Evolutionary conservation across 495 filamentous ascomycete species (phyloP).

Genomic region (Letharia columbiana): DNA sequence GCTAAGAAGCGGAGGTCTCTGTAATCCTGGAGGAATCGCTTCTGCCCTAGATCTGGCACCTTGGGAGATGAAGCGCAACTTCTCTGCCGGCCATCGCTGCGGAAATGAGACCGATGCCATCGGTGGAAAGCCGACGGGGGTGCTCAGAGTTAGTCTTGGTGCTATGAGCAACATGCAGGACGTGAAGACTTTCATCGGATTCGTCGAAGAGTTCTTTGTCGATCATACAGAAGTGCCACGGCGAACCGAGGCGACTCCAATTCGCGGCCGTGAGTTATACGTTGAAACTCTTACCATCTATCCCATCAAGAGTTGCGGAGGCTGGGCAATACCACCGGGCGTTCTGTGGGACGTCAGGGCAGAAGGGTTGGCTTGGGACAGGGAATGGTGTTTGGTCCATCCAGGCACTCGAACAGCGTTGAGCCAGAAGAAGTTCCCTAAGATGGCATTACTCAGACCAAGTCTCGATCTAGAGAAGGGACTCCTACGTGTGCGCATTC

Average conservation of each 20-base stretch:
- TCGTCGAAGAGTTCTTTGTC: conserved; percentile 46
- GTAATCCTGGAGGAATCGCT: conserved; percentile 49
- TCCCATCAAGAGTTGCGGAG: conserved; percentile 73
- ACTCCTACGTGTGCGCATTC: conserved; percentile 34
- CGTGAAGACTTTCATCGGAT: conserved; percentile 49
- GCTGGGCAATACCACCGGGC: conserved; percentile 48
- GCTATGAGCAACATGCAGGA: conserved; percentile 61
- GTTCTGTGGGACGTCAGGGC: conserved; percentile 55
- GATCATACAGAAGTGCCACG: conserved; percentile 16
- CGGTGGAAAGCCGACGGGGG: conserved; percentile 49
- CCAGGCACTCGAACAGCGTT: conserved; percentile 61
- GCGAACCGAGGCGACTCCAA: not conserved
- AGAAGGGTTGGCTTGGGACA: conserved; percentile 72
- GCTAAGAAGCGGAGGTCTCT: conserved; percentile 60
- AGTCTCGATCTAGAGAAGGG: conserved; percentile 49
- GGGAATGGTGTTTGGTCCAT: conserved; percentile 79
- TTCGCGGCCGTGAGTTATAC: conserved; percentile 9
- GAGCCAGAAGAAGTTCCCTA: conserved; percentile 63
- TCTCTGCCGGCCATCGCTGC: conserved; percentile 57
- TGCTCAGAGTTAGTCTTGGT: conserved; percentile 59
- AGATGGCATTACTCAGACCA: conserved; percentile 64
- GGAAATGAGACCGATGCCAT: conserved; percentile 44
- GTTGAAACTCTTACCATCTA: conserved; percentile 33
- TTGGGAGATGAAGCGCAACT: conserved; percentile 54
- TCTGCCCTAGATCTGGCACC: conserved; percentile 37